Percentiles rank a stretch among this genome's conserved stretches.
Evolutionary conservation across 495 filamentous ascomycete species (phyloP).

Genomic region (Sporormia fimetaria): DNA sequence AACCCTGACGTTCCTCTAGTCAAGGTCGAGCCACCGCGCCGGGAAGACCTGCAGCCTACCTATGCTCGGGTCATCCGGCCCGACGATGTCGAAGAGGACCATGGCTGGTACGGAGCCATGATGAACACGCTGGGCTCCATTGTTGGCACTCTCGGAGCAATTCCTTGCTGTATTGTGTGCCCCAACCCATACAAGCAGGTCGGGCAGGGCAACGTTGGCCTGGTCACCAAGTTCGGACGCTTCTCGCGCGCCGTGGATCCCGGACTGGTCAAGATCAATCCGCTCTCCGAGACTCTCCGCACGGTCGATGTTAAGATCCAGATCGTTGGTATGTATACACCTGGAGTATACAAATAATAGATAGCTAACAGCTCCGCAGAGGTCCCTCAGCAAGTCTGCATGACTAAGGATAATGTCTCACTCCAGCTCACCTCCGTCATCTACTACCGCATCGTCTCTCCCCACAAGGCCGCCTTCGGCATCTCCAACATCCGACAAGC

Average conservation of each 20-base stretch:
- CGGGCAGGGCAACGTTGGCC: slow-evolving; percentile 80
- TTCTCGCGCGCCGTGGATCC: slow-evolving; percentile 96
- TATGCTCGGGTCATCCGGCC: slow-evolving; percentile 70
- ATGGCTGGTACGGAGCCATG: slow-evolving; percentile 87
- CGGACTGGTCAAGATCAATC: slow-evolving; percentile 95
- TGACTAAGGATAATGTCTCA: slow-evolving; percentile 99
- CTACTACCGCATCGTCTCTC: slow-evolving; percentile 94
- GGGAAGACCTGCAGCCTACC: slow-evolving; percentile 75
- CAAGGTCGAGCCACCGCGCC: slow-evolving; percentile 67
- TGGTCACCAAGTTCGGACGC: slow-evolving; percentile 91
- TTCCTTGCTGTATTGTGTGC: slow-evolving; percentile 85
- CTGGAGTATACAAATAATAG: not conserved
- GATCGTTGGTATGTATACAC: slow-evolving; percentile 56
- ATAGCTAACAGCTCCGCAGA: slow-evolving; percentile 39
- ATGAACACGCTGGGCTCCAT: slow-evolving; percentile 67
- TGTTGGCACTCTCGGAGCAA: slow-evolving; percentile 71
- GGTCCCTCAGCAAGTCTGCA: slow-evolving; percentile 92
- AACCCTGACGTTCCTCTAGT: slow-evolving; percentile 38
- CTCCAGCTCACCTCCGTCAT: slow-evolving; percentile 91
- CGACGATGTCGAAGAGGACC: slow-evolving; percentile 49
- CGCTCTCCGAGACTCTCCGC: slow-evolving; percentile 78
- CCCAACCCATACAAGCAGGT: slow-evolving; percentile 98
- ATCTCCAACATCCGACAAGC: slow-evolving; percentile 90
- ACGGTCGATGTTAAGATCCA: slow-evolving; percentile 99
- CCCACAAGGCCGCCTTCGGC: slow-evolving; percentile 95